Evolutionary conservation across 2,329 filamentous ascomycete genomes (phyloP), one percentile per base, ranked within the genome.

Genomic region (Alternaria ethzedia): DNA sequence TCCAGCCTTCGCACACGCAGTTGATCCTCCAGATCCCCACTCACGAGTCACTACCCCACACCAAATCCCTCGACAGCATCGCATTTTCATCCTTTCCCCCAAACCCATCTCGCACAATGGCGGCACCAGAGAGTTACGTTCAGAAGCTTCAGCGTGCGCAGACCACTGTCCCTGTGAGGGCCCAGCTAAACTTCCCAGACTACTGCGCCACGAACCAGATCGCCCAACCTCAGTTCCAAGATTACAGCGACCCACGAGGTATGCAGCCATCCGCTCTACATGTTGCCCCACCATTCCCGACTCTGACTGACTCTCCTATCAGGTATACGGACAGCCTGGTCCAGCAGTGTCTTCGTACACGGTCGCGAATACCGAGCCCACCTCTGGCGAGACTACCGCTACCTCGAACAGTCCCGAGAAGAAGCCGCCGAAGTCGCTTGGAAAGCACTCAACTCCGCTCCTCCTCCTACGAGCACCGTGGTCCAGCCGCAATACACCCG

Each of bases 191-290:
- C 25, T 21, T 61, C 32, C 30, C 49, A 79, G 77, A 74, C 59
- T 78, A 75, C 54, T 79, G 77, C 67, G 70, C 70, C 43, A 68
- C 70, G 23, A 75, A 79, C 47, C 71, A 74, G 61, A 75, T 79
- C 57, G 77, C 76, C 43, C 75, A 77, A 60, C 76, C 76, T 46
- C 77, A 77, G 50, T 79, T 75, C 66, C 77, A 78, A 63, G 77
- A 79, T 62, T 79, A 78, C 66, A 78, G 75, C 30, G 77, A 79
- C 57, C 77, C 77, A 57, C 70, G 77, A 76, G 77, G 77, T 78
- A 67, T 46, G 73, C 59, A 65, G 23, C n/a, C 28, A 10, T 25
- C 21, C 47, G 49, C 46, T 45, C 45, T n/a, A 30, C 52, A 41
- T 49, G 32, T 21, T 25, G 41, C 46, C 32, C 51, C 28, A 49